Percentiles rank a stretch among this genome's conserved stretches.
Evolutionary conservation across 1,284 basidiomycete species (phyloP).

Genomic region (Puccinia horiana): DNA sequence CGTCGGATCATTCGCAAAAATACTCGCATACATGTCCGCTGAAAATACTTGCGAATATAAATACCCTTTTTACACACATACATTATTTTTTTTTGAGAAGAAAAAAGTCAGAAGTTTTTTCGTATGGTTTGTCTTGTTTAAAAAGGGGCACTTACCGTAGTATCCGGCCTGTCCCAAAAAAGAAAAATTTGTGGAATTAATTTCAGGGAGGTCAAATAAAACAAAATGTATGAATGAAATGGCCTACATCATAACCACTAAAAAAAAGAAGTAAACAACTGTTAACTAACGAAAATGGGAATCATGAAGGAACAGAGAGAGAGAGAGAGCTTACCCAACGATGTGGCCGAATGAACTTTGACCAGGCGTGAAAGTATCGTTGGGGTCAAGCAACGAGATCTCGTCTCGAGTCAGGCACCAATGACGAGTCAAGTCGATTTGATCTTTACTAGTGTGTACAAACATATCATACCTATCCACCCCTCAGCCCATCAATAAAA

Average conservation of each 20-base stretch:
- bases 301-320: background rate
- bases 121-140: background rate
- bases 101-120: background rate
- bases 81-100: too few species aligned
- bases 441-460: conserved; percentile 13
- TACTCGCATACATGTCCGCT: conserved; percentile 74
- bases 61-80: conserved; percentile 54
- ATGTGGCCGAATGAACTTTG: conserved; percentile 43
- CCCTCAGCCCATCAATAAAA: background rate
- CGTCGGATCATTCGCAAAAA: conserved; percentile 76
- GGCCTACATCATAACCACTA: conserved; percentile 44
- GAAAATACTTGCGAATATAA: conserved; percentile 72
- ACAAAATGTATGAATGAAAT: background rate
- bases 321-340: conserved; percentile 27
- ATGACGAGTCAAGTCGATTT: conserved; percentile 1
- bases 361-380: conserved; percentile 2
- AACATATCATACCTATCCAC: conserved; percentile 41
- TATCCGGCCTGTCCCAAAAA: conserved; percentile 27
- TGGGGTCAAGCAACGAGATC: conserved; percentile 31
- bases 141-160: conserved; percentile 12
- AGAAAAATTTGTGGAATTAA: background rate
- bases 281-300: too few species aligned
- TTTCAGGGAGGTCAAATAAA: background rate
- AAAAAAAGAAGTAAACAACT: background rate
- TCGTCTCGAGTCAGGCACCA: conserved; percentile 31